Evolutionary conservation across 1,284 basidiomycete species (phyloP).

Genomic region (Ganoderma boninense): DNA sequence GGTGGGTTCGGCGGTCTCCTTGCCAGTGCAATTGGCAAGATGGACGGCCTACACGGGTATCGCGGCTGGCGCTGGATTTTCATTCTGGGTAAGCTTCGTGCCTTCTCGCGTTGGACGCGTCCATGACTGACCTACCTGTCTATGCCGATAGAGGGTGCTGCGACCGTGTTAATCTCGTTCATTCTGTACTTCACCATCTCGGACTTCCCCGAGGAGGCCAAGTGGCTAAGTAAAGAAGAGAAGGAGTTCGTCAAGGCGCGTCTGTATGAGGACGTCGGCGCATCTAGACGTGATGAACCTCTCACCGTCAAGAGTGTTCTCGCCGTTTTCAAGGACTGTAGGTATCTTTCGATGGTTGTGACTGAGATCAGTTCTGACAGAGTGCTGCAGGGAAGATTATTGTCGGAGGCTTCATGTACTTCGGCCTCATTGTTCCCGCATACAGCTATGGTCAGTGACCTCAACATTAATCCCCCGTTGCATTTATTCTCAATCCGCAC

Average conservation of each 20-base stretch:
- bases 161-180: constrained; percentile 43
- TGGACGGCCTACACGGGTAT: constrained; percentile 44
- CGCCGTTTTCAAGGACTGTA: constrained; percentile 39
- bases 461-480: no score
- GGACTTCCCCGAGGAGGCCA: constrained; percentile 43
- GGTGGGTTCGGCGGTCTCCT: constrained; percentile 46
- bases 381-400: constrained; percentile 40
- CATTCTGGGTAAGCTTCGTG: constrained; percentile 49
- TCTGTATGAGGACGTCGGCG: constrained; percentile 41
- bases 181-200: constrained; percentile 41
- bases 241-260: constrained; percentile 42
- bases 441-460: constrained; percentile 43
- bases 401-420: constrained; percentile 44
- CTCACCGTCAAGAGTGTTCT: constrained; percentile 34
- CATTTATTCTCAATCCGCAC: neutral
- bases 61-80: constrained; percentile 50
- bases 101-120: neutral
- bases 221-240: constrained; percentile 40
- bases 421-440: constrained; percentile 42
- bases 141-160: constrained; percentile 41
- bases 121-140: constrained; percentile 7
- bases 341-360: constrained; percentile 3
- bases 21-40: constrained; percentile 46
- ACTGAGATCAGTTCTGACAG: no score
- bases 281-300: constrained; percentile 36